A percentile compares a stretch with the other conserved stretches of the same genome.
Evolutionary conservation across 345 rosid species (phyloP).

Genomic region (Gossypium bickii): DNA sequence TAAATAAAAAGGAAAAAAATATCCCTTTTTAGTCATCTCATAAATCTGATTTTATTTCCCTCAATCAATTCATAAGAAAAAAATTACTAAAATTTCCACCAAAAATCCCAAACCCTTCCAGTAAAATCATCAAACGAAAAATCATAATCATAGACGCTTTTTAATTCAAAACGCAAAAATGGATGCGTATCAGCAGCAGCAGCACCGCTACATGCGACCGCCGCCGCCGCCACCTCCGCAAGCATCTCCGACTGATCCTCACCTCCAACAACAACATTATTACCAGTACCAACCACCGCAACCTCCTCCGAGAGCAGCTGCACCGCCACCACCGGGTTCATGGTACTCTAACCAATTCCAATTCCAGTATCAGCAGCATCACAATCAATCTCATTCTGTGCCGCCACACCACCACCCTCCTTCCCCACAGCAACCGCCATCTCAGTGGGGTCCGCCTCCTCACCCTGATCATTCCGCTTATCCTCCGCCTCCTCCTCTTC

Average conservation of each 20-base stretch:
- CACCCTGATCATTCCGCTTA: slow-evolving; percentile 29
- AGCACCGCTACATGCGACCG: slow-evolving; percentile 7
- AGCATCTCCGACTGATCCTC: slow-evolving; percentile 5
- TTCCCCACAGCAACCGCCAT: slow-evolving; percentile 33
- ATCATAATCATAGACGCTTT: too few relatives aligned
- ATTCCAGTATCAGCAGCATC: slow-evolving; percentile 40
- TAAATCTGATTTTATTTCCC: too few relatives aligned
- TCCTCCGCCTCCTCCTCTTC: slow-evolving; percentile 35
- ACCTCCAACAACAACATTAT: neutral
- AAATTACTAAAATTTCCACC: too few relatives aligned
- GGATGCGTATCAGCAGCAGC: slow-evolving; percentile 12
- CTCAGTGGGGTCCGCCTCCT: slow-evolving; percentile 52
- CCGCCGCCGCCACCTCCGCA: neutral
- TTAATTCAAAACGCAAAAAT: neutral
- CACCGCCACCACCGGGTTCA: slow-evolving; percentile 1
- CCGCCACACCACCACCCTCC: slow-evolving; percentile 33
- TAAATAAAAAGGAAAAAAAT: too few relatives aligned
- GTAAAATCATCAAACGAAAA: too few relatives aligned
- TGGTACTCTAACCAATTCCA: slow-evolving; percentile 43
- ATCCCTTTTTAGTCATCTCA: too few relatives aligned
- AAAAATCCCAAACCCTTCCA: too few relatives aligned
- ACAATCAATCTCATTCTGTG: slow-evolving; percentile 21
- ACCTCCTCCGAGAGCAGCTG: neutral
- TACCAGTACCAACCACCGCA: slow-evolving; percentile 4
- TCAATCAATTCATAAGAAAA: too few relatives aligned